A percentile compares a stretch with the other conserved stretches of the same genome.
Evolutionary conservation across 768 basidiomycete genomes (phyloP).

Genomic region (Amanita fuliginea): DNA sequence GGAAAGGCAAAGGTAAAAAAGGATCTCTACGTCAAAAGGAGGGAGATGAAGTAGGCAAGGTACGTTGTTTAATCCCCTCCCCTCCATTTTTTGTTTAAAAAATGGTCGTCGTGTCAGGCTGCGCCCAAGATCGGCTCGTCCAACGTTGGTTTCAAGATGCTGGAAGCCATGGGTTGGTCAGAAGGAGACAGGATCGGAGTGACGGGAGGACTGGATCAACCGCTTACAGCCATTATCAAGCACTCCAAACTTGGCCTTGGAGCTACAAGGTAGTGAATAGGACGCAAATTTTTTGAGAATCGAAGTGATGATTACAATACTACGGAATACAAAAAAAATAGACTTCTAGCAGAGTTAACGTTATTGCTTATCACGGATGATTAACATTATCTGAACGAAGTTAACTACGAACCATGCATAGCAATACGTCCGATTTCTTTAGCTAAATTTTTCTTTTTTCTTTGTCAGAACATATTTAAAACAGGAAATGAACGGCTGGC

Average conservation of each 20-base stretch:
- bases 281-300: neutral
- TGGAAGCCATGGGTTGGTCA: slow-evolving; percentile 86
- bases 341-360: neutral
- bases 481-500: neutral
- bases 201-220: slow-evolving; percentile 56
- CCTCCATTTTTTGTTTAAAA: neutral
- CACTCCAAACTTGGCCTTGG: slow-evolving; percentile 79
- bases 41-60: slow-evolving; percentile 84
- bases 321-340: neutral
- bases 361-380: neutral
- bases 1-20: slow-evolving; percentile 15
- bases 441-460: neutral
- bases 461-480: neutral
- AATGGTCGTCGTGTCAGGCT: slow-evolving; percentile 34
- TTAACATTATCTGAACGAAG: neutral
- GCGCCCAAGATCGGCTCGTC: slow-evolving; percentile 72
- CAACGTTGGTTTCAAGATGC: slow-evolving; percentile 82
- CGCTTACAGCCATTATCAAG: slow-evolving; percentile 80
- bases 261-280: slow-evolving; percentile 27
- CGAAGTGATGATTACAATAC: neutral
- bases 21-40: slow-evolving; percentile 44
- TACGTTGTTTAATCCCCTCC: slow-evolving; percentile 16
- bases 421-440: neutral
- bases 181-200: slow-evolving; percentile 72
- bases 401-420: neutral